A percentile compares a stretch with the other conserved stretches of the same genome.
phyloP scores from a whole-genome alignment of 768 basidiomycete species.

The Dacryopinax spathularia region DNA sequence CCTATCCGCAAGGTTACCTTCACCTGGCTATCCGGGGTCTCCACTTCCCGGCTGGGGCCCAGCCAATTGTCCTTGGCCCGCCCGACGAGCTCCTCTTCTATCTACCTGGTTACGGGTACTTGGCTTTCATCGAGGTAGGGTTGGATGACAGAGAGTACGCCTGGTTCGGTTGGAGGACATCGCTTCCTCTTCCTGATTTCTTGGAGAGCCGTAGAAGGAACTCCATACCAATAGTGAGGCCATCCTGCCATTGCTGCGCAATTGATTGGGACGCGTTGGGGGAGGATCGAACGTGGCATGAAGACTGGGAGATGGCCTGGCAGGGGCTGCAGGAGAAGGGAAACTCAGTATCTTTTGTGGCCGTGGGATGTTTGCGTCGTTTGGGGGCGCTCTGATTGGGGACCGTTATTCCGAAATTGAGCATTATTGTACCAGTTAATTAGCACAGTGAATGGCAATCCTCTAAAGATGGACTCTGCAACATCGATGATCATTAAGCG shows the following conservation, averaged over 20 bases:
- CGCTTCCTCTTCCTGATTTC: neutral
- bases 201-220: neutral
- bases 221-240: neutral
- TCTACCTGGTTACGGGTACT: neutral
- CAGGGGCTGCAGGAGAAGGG: neutral
- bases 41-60: neutral
- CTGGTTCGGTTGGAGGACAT: neutral
- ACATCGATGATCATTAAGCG: no score
- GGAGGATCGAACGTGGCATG: neutral
- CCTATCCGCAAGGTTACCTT: neutral
- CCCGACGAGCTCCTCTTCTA: neutral
- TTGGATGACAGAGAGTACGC: neutral
- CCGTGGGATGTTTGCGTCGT: neutral
- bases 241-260: neutral
- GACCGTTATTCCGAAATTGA: no score
- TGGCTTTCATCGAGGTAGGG: neutral
- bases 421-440: no score
- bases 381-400: no score
- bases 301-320: neutral
- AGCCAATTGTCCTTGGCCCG: neutral
- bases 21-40: neutral
- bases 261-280: neutral
- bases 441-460: no score
- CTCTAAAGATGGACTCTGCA: no score
- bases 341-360: neutral